Conservation (phyloP, 2,329 filamentous ascomycete genomes). For the Dothistroma septosporum region DNA sequence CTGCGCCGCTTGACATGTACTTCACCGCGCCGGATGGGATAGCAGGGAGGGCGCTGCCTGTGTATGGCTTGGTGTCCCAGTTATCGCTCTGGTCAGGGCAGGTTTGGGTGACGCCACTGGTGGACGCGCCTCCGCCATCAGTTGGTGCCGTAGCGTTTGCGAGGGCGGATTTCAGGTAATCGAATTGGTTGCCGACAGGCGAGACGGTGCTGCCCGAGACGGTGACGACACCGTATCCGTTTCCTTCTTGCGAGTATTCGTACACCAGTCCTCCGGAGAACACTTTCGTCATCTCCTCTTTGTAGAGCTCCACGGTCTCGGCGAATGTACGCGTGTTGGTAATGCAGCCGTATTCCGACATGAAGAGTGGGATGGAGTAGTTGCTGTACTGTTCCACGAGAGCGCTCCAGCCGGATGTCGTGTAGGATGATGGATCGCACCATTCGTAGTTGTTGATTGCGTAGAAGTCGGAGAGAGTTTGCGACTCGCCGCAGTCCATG, state of each 20-base stretch:
- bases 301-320: slow-evolving; percentile 76
- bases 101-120: slow-evolving; percentile 46
- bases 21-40: slow-evolving; percentile 53
- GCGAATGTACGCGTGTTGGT: slow-evolving; percentile 74
- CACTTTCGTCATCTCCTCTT: slow-evolving; percentile 72
- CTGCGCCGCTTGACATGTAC: slow-evolving; percentile 56
- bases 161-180: slow-evolving; percentile 50
- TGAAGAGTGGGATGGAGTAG: slow-evolving; percentile 79
- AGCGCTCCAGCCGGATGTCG: slow-evolving; percentile 69
- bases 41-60: slow-evolving; percentile 48
- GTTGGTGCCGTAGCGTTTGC: slow-evolving; percentile 47
- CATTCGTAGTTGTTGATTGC: slow-evolving; percentile 86
- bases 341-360: slow-evolving; percentile 85
- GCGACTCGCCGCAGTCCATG: slow-evolving; percentile 78
- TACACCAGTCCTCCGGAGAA: slow-evolving; percentile 96
- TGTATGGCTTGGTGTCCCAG: slow-evolving; percentile 51
- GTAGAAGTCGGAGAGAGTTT: slow-evolving; percentile 80
- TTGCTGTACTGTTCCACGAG: slow-evolving; percentile 83
- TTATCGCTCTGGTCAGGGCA: slow-evolving; percentile 52
- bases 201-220: slow-evolving; percentile 52
- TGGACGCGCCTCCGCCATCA: slow-evolving; percentile 57
- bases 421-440: slow-evolving; percentile 68
- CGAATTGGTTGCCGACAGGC: slow-evolving; percentile 56
- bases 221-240: slow-evolving; percentile 74
- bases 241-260: slow-evolving; percentile 80